phyloP scores from a whole-genome alignment of 202 grass and related monocot genomes.

The Setaria viridis region DNA sequence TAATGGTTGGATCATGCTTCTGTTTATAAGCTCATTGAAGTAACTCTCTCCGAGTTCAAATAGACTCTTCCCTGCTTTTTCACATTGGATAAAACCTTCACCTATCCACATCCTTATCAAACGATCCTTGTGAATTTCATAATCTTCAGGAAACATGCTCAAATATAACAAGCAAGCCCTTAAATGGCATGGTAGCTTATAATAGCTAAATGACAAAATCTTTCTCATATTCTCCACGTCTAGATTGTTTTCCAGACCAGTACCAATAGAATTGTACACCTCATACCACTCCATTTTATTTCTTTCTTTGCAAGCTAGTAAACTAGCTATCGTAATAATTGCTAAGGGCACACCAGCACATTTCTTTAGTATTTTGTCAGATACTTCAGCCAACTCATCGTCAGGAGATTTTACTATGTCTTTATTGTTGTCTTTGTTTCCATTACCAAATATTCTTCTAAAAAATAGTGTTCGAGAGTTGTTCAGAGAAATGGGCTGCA shows the following conservation, averaged over 20 bases:
- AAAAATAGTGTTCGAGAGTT: not conserved
- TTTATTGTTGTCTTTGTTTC: too few relatives aligned
- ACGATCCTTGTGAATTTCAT: rapidly evolving
- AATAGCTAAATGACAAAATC: not conserved
- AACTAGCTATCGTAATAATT: not conserved
- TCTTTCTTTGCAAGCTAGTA: not conserved
- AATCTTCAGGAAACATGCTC: not conserved
- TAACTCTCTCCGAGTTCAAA: not conserved
- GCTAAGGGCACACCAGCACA: not conserved
- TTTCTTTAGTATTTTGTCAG: not conserved
- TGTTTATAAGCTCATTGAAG: not conserved
- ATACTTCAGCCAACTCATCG: not conserved
- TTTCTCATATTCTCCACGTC: not conserved
- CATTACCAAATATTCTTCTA: not conserved
- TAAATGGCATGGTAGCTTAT: not conserved
- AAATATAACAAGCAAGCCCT: not conserved
- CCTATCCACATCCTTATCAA: too few relatives aligned
- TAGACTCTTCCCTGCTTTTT: not conserved
- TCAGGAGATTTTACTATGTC: not conserved
- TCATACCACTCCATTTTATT: not conserved
- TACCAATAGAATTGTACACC: not conserved
- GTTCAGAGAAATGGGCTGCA: not conserved
- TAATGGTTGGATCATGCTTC: not conserved
- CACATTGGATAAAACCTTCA: not conserved
- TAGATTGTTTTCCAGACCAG: not conserved